These are phyloP conservation scores for Annulohypoxylon maeteangense DNA, from an alignment of 495 filamentous ascomycete genomes.

Conservation along the genomic window DNA sequence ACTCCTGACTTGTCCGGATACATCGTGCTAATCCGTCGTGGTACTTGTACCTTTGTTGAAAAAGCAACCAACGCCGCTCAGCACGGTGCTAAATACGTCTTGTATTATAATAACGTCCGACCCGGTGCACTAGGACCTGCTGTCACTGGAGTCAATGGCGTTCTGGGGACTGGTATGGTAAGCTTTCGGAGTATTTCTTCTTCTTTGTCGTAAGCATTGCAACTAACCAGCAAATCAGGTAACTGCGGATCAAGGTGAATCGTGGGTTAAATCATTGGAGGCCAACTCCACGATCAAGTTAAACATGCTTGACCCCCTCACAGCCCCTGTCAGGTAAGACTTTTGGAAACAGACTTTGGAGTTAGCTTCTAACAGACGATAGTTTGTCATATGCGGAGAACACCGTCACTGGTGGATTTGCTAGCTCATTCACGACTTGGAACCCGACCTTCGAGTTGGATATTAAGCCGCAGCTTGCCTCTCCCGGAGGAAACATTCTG, in stretches of 20 bases:
- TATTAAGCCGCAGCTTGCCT: conserved; percentile 63
- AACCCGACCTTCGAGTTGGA: conserved; percentile 66
- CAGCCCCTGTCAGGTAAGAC: conserved; percentile 51
- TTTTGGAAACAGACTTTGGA: not conserved
- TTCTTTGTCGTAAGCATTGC: not conserved
- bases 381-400: conserved; percentile 48
- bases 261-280: conserved; percentile 54
- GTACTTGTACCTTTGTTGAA: conserved; percentile 60
- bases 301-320: conserved; percentile 55
- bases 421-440: conserved; percentile 66
- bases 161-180: conserved; percentile 57
- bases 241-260: conserved; percentile 54
- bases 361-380: conserved; percentile 24
- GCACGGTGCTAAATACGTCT: conserved; percentile 65
- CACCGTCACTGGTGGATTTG: conserved; percentile 53
- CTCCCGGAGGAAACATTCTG: conserved; percentile 66
- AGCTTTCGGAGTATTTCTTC: not conserved
- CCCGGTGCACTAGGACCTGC: conserved; percentile 48
- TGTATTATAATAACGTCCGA: conserved; percentile 62
- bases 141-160: conserved; percentile 36
- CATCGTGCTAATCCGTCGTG: conserved; percentile 66
- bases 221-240: conserved; percentile 44
- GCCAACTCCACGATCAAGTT: conserved; percentile 54
- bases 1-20: conserved; percentile 62
- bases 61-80: conserved; percentile 62